Evolutionary conservation across 306 rosid species (phyloP), one percentile per base, ranked within the genome.

Genomic region (Casuarina cunninghamiana): DNA sequence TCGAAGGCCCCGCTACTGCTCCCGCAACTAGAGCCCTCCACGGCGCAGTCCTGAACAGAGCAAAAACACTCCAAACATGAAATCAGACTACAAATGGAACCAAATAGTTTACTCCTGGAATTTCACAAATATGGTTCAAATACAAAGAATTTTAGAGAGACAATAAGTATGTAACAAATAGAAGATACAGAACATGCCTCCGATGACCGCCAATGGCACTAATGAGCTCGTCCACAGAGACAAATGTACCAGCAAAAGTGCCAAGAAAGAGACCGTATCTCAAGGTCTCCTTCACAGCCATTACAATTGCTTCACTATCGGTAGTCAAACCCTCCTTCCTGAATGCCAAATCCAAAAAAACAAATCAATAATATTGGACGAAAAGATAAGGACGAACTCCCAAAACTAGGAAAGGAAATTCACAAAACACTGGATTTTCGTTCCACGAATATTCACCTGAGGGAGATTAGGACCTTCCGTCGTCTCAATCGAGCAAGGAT

Each of bases 1-100:
- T 91, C 4, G 98, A 93, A 0, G 93, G 90, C 75, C 99, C 99
- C 15, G 99, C 98, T 72, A 96, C 79, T 6, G 91, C 97, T 80
- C 99, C 99, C n/a, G 98, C 99, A 43, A 87, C 16, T 74, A 96
- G 73, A 86, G 98, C 92, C 88, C 99, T 88, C 99, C 99, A 96
- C 72, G 79, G 88, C 21, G 91, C 96, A 75, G 99, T 93, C 87
- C 98, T 91, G 99, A 90, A 85, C 90, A 84, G 83, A 85, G 74
- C 49, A 45, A 43, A 11, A 70, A 16, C 68, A 35, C 55, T 16
- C 60, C 48, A 78, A 65, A 51, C 76, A 82, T 84, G 79, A 79
- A 75, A 82, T 46, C 73, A 65, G 68, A 72, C 63, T 79, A 75
- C 46, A 62, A 68, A 66, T 41, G 5, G 41, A 21, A 45, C 42